Percentiles rank a stretch among this genome's conserved stretches.
Conservation (phyloP, 2,329 filamentous ascomycete genomes). For the Diaporthe velutina region DNA sequence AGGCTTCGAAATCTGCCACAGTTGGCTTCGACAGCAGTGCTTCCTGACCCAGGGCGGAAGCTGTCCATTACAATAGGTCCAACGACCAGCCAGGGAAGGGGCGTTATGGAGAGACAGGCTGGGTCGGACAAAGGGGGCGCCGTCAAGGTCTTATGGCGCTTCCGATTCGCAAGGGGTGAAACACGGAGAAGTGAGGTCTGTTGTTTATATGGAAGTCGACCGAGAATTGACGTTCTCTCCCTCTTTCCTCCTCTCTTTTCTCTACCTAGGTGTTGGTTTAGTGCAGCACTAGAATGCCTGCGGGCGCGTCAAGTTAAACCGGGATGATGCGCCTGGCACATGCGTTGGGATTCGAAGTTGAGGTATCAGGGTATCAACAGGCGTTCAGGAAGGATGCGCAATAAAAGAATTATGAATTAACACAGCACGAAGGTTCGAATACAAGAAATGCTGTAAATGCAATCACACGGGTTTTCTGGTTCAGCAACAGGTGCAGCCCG, state of each 20-base stretch:
- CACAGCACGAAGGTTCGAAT: conserved; percentile 22
- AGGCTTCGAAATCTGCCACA: conserved; percentile 47
- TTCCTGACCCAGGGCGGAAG: conserved; percentile 35
- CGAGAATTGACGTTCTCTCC: neutral
- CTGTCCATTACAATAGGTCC: conserved; percentile 35
- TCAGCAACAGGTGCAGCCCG: conserved; percentile 7
- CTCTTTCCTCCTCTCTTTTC: neutral
- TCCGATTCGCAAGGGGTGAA: conserved; percentile 34
- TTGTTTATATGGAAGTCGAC: conserved; percentile 12
- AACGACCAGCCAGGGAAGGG: conserved; percentile 11
- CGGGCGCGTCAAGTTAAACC: neutral
- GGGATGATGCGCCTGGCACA: conserved; percentile 8
- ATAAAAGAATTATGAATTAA: conserved; percentile 29
- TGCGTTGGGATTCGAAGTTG: neutral
- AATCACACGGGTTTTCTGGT: neutral
- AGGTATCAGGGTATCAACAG: conserved; percentile 25
- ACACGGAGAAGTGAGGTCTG: conserved; percentile 32
- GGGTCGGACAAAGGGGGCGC: neutral
- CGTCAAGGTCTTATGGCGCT: neutral
- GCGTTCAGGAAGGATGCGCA: neutral
- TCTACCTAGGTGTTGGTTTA: conserved; percentile 14
- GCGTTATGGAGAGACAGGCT: neutral
- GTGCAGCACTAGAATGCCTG: neutral
- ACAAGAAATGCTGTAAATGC: conserved; percentile 19
- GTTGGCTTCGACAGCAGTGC: conserved; percentile 38